These are phyloP conservation scores for Xylaria acuta DNA, from an alignment of 495 filamentous ascomycete genomes.

Conservation along the genomic window DNA sequence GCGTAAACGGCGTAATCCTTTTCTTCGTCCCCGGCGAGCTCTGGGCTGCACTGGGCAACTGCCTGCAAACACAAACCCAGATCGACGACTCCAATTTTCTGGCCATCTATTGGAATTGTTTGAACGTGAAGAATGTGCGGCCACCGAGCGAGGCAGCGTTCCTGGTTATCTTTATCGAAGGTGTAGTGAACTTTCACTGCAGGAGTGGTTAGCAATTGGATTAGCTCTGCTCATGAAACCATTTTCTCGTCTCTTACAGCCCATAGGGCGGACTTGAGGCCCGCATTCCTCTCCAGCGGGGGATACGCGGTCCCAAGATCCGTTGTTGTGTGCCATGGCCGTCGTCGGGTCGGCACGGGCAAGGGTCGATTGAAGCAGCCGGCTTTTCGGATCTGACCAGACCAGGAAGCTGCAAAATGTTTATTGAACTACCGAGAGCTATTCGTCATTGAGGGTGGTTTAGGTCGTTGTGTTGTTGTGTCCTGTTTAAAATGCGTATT, in stretches of 20 bases:
- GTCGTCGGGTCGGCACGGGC: background rate
- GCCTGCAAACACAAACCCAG: constrained; percentile 90
- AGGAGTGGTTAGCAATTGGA: constrained; percentile 35
- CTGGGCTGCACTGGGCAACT: constrained; percentile 77
- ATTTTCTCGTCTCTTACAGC: constrained; percentile 46
- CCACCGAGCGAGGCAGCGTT: constrained; percentile 90
- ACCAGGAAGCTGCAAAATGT: background rate
- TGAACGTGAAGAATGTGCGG: constrained; percentile 81
- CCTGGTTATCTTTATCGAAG: constrained; percentile 88
- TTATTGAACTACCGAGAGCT: background rate
- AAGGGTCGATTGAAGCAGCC: background rate
- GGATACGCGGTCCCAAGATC: constrained; percentile 53
- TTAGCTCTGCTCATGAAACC: background rate
- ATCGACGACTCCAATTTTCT: constrained; percentile 84
- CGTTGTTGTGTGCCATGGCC: constrained; percentile 33
- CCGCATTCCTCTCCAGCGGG: constrained; percentile 57
- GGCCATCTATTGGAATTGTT: constrained; percentile 78
- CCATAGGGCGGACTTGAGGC: constrained; percentile 57
- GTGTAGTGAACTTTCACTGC: constrained; percentile 96
- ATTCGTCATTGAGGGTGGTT: background rate
- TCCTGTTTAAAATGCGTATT: background rate
- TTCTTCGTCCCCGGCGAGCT: constrained; percentile 81
- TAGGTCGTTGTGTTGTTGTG: background rate
- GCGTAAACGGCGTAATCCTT: constrained; percentile 97
- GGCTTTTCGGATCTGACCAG: background rate